These are phyloP conservation scores for Hypoxylon rickii DNA, from an alignment of 495 filamentous ascomycete species.

Conservation along the genomic window DNA sequence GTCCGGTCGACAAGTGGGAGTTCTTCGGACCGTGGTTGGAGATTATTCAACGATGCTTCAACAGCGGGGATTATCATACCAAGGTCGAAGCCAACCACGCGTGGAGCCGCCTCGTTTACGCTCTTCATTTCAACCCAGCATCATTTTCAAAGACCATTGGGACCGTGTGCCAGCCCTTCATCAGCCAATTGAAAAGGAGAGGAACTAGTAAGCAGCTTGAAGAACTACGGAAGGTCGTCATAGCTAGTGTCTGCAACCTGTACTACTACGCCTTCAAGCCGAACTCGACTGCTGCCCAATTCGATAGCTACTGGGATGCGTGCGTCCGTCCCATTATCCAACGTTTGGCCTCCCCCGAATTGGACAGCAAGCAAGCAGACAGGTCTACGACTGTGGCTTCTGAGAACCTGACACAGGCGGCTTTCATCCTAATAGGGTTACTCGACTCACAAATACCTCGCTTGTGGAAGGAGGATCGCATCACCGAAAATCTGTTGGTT, in stretches of 20 bases:
- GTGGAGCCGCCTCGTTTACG: conserved; percentile 82
- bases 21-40: conserved; percentile 71
- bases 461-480: conserved; percentile 73
- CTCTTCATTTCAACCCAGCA: conserved; percentile 62
- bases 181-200: conserved; percentile 69
- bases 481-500: conserved; percentile 60
- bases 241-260: conserved; percentile 74
- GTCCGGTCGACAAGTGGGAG: conserved; percentile 71
- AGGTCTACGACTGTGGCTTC: conserved; percentile 19
- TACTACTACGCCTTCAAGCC: conserved; percentile 88
- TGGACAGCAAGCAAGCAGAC: conserved; percentile 35
- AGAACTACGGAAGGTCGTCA: conserved; percentile 60
- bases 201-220: conserved; percentile 60
- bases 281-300: conserved; percentile 58
- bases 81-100: conserved; percentile 78
- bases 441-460: conserved; percentile 67
- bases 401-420: conserved; percentile 50
- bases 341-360: conserved; percentile 40
- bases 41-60: conserved; percentile 83
- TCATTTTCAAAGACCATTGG: conserved; percentile 63
- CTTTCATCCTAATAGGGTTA: conserved; percentile 67
- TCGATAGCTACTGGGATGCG: conserved; percentile 80
- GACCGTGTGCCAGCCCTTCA: conserved; percentile 71
- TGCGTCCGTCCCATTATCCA: conserved; percentile 65
- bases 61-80: conserved; percentile 71